These are phyloP conservation scores for Prunus salicina DNA, from an alignment of 306 rosid genomes.

Conservation along the genomic window DNA sequence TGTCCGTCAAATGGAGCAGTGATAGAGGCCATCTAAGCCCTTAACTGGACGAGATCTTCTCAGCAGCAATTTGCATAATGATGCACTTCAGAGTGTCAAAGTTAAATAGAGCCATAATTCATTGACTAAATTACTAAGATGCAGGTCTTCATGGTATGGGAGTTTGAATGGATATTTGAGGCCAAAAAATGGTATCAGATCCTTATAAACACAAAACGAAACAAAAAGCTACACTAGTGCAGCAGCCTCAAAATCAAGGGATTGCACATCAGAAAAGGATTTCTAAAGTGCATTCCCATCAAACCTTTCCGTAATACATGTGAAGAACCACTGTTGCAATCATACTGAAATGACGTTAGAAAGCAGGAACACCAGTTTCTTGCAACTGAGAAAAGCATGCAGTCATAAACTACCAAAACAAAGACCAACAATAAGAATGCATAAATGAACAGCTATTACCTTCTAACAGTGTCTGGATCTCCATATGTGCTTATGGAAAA, in stretches of 20 bases:
- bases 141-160: slow-evolving; percentile 34
- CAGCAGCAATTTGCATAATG: slow-evolving; percentile 98
- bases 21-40: slow-evolving; percentile 98
- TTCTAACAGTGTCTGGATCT: slow-evolving; percentile 89
- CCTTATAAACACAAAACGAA: slow-evolving; percentile 5
- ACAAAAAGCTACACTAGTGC: slow-evolving; percentile 34
- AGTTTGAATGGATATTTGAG: slow-evolving; percentile 24
- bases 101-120: slow-evolving; percentile 67
- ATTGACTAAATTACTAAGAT: slow-evolving; percentile 57
- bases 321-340: slow-evolving; percentile 82
- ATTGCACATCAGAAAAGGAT: slow-evolving; percentile 51
- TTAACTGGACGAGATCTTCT: slow-evolving; percentile 96
- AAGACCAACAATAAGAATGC: slow-evolving; percentile 13
- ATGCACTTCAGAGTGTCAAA: slow-evolving; percentile 85
- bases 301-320: slow-evolving; percentile 71
- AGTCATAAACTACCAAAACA: slow-evolving; percentile 42
- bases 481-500: slow-evolving; percentile 86
- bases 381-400: slow-evolving; percentile 43
- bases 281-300: slow-evolving; percentile 69
- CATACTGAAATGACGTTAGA: slow-evolving; percentile 76
- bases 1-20: slow-evolving; percentile 95
- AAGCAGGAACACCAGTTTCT: slow-evolving; percentile 55
- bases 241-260: slow-evolving; percentile 58
- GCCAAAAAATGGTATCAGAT: slow-evolving; percentile 14
- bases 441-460: slow-evolving; percentile 61